Percentiles rank a stretch among this genome's conserved stretches.
These are phyloP conservation scores for Asparagopsis taxiformis DNA, from an alignment of 31 red algal species.

Conservation along the genomic window DNA sequence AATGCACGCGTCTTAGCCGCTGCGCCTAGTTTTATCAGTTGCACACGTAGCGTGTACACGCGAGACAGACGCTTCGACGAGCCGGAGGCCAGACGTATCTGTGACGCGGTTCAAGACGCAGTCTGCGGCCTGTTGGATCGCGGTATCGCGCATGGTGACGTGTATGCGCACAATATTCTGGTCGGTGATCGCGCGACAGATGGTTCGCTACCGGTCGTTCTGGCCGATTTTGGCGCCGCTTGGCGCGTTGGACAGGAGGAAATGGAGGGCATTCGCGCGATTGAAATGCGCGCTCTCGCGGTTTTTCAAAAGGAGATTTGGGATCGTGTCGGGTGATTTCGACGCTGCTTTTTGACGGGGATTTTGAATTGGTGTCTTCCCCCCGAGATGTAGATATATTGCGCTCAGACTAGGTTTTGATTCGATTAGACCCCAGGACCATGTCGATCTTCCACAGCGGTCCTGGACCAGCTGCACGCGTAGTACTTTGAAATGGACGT, in stretches of 20 bases:
- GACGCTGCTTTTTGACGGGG: neutral
- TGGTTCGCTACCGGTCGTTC: neutral
- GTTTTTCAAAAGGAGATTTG: constrained; percentile 14
- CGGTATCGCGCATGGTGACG: constrained; percentile 14
- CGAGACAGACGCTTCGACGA: neutral
- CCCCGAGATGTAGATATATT: no score
- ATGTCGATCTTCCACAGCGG: no score
- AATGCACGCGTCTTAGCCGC: neutral
- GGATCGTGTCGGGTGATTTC: neutral
- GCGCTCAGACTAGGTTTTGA: no score
- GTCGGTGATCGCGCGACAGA: neutral
- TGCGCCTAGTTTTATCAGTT: constrained; percentile 4
- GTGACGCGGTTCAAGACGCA: constrained; percentile 2
- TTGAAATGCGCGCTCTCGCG: constrained; percentile 1
- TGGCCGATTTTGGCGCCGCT: constrained; percentile 14
- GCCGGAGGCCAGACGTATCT: neutral
- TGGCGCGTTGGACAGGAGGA: constrained; percentile 6
- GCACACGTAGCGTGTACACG: constrained; percentile 15
- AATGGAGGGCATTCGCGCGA: neutral
- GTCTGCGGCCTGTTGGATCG: constrained; percentile 1
- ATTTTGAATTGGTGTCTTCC: neutral
- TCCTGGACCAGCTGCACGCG: no score
- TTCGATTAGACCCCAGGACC: no score
- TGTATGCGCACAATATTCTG: constrained; percentile 25
- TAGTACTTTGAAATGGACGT: no score